Evolutionary conservation across 306 rosid species (phyloP), one percentile per base, ranked within the genome.

Genomic region (Cicer bijugum): DNA sequence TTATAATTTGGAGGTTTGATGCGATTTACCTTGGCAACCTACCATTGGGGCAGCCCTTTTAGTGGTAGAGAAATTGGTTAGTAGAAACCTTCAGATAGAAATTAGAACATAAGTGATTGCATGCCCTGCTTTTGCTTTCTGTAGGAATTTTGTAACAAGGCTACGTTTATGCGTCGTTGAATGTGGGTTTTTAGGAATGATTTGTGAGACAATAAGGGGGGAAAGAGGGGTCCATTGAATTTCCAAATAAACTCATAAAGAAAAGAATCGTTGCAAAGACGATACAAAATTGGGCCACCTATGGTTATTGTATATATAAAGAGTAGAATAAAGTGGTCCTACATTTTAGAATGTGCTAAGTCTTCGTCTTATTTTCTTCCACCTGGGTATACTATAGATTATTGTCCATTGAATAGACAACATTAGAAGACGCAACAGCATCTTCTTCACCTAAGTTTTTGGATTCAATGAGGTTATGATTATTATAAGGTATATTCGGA

Each of bases 181-280:
- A 81, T 63, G 89, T 88, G 92, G 92, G 89, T 78, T 85, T 77
- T 79, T 28, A 69, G 82, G 75, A 86, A 92, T 89, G 84, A 89
- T 89, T 80, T 82, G 80, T 69, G 72, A 79, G 91, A 84, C 89
- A 78, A 81, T 17, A 78, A 82, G 86, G 60, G 56, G 59, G 39
- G 52, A 23, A 80, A 74, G 75, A 71, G 66, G 60, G 65, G 82
- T 67, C 69, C 46, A 71, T 78, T 82, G 78, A 78, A 85, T 82
- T 82, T 81, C 85, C 82, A 78, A 83, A 77, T 85, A 71, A 82
- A 84, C 57, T 78, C 63, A 46, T 79, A 83, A 83, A 86, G 86
- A 55, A 76, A 33, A 71, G 73, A 60, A 84, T 82, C 76, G 89
- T 72, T 71, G 62, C 60, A 59, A 71, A 79, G 83, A 85, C 74